Evolutionary conservation across 2,329 filamentous ascomycete species (phyloP).

Genomic region (Fusarium sp.): DNA sequence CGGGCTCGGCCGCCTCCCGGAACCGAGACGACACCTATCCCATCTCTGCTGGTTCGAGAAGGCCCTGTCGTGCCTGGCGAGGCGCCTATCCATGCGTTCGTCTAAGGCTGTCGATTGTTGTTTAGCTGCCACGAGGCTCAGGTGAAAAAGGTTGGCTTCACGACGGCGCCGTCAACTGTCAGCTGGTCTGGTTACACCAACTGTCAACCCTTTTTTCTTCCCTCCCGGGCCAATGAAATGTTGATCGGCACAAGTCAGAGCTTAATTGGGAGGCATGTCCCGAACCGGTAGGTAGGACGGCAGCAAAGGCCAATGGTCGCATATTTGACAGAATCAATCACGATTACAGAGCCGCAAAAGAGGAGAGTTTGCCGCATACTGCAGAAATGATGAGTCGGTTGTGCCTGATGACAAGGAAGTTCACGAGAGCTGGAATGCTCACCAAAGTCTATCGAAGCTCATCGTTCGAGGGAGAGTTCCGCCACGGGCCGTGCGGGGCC

Average conservation of each 20-base stretch:
- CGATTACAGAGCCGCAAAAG: not conserved
- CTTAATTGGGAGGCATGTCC: not conserved
- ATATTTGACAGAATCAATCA: not conserved
- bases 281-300: not conserved
- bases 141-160: conserved; percentile 14
- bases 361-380: not conserved
- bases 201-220: not conserved
- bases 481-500: not conserved
- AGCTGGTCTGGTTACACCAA: conserved; percentile 4
- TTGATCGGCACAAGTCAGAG: not conserved
- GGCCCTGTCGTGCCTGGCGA: conserved; percentile 20
- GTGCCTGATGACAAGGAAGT: not conserved
- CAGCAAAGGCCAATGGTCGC: not conserved
- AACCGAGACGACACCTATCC: conserved; percentile 11
- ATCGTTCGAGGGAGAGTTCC: conserved; percentile 6
- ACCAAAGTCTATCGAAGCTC: conserved; percentile 25
- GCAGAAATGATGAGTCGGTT: conserved; percentile 1
- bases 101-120: not conserved
- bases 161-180: conserved; percentile 15
- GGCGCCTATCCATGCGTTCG: conserved; percentile 13
- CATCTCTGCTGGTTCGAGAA: conserved; percentile 12
- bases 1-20: conserved; percentile 17
- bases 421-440: conserved; percentile 30
- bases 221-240: not conserved
- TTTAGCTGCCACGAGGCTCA: conserved; percentile 23